Conservation (phyloP, 805 yeast genomes). For the Lachancea sp. region DNA sequence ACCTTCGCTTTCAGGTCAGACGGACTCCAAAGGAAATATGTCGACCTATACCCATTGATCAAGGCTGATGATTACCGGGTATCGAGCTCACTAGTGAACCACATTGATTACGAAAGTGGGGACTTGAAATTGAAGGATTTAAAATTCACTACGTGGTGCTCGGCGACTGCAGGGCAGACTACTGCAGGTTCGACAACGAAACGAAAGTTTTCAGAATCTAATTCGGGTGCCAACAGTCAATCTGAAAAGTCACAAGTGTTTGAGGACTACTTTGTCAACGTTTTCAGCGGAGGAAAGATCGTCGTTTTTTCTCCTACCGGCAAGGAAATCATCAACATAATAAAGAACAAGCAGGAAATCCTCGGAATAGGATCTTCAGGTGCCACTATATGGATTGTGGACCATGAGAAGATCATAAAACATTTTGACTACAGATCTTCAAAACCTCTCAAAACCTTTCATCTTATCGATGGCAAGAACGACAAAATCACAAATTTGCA, state of each 20-base stretch:
- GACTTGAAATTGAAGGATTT: constrained; percentile 26
- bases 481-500: constrained; percentile 29
- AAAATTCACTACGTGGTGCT: constrained; percentile 27
- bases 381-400: constrained; percentile 32
- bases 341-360: constrained; percentile 33
- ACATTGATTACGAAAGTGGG: constrained; percentile 29
- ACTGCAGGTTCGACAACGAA: constrained; percentile 13
- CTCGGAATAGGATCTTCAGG: constrained; percentile 34
- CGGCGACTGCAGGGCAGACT: constrained; percentile 3
- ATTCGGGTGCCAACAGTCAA: constrained; percentile 6
- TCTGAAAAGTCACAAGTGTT: not conserved
- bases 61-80: constrained; percentile 20
- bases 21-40: constrained; percentile 30
- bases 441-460: constrained; percentile 34
- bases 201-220: constrained; percentile 20
- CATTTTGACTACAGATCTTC: constrained; percentile 28
- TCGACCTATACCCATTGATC: constrained; percentile 32
- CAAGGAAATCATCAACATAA: constrained; percentile 32
- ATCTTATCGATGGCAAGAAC: constrained; percentile 29
- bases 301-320: constrained; percentile 31
- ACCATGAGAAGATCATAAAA: constrained; percentile 30
- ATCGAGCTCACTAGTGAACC: constrained; percentile 28
- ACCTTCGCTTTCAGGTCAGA: constrained; percentile 32
- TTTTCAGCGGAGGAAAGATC: constrained; percentile 27
- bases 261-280: constrained; percentile 29